Percentiles rank a stretch among this genome's conserved stretches.
phyloP scores from a whole-genome alignment of 108 stramenopile genomes.

The Discostella stelligeroides region DNA sequence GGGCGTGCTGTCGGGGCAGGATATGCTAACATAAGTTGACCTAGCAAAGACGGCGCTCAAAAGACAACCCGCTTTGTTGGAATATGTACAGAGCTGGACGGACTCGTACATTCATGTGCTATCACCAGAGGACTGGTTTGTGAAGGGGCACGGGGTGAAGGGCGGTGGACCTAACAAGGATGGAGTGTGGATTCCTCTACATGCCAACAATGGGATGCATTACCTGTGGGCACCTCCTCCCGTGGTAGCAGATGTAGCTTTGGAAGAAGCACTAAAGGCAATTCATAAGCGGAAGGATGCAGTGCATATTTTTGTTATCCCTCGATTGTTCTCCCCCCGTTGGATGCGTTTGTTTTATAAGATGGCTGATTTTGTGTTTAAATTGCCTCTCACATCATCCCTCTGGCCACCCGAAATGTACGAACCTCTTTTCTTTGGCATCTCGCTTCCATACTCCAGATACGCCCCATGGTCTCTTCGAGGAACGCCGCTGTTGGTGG shows the following conservation, averaged over 20 bases:
- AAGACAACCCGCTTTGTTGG: constrained; percentile 9
- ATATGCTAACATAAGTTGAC: constrained; percentile 35
- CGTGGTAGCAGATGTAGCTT: constrained; percentile 16
- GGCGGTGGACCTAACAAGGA: constrained; percentile 14
- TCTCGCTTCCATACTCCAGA: constrained; percentile 12
- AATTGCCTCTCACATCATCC: constrained; percentile 1
- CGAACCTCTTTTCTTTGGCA: too few relatives aligned
- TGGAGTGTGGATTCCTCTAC: constrained; percentile 41
- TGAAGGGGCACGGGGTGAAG: constrained; percentile 24
- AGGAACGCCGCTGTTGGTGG: too few relatives aligned
- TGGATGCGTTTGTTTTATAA: constrained; percentile 33
- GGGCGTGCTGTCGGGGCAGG: constrained; percentile 26
- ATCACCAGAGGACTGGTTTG: too few relatives aligned
- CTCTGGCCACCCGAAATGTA: constrained; percentile 42
- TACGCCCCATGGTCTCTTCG: too few relatives aligned
- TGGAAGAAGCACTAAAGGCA: too few relatives aligned
- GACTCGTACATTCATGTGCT: neutral
- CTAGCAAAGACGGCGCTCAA: constrained; percentile 10
- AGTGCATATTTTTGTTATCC: constrained; percentile 28
- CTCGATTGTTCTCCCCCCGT: constrained; percentile 17
- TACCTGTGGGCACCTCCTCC: constrained; percentile 46
- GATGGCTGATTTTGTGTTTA: constrained; percentile 27
- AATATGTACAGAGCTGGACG: constrained; percentile 21
- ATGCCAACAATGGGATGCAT: neutral
- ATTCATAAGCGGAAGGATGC: constrained; percentile 38